Percentiles rank a stretch among this genome's conserved stretches.
Conservation (phyloP, 768 basidiomycete species). For the Melanogaster broomeanus region DNA sequence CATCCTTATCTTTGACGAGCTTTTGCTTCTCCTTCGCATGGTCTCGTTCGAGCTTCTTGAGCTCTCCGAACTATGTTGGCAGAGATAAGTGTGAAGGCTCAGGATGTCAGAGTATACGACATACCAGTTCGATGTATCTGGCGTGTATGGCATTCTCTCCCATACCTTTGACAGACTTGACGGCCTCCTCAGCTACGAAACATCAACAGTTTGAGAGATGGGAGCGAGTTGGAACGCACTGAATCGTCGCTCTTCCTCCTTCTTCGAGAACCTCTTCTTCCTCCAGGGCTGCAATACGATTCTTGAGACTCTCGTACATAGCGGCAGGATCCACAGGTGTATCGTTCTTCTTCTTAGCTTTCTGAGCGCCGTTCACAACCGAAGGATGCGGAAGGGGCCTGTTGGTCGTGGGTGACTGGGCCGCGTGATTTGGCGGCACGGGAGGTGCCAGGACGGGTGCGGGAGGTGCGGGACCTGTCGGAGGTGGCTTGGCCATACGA, state of each 20-base stretch:
- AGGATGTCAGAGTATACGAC: slow-evolving; percentile 25
- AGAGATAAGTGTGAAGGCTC: slow-evolving; percentile 22
- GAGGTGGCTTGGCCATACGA: slow-evolving; percentile 49
- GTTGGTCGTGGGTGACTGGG: slow-evolving; percentile 34
- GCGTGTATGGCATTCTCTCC: slow-evolving; percentile 80
- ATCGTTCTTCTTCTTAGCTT: slow-evolving; percentile 71
- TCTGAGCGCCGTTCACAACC: slow-evolving; percentile 36
- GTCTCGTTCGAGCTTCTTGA: slow-evolving; percentile 84
- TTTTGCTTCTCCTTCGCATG: slow-evolving; percentile 93
- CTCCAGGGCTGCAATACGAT: slow-evolving; percentile 84
- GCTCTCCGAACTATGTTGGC: slow-evolving; percentile 73
- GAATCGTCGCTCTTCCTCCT: slow-evolving; percentile 79
- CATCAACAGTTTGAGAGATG: slow-evolving; percentile 3
- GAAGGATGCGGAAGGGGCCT: slow-evolving; percentile 35
- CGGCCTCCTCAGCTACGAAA: slow-evolving; percentile 78
- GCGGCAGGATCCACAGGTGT: slow-evolving; percentile 75
- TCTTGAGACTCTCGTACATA: slow-evolving; percentile 89
- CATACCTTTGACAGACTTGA: slow-evolving; percentile 81
- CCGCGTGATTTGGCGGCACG: slow-evolving; percentile 48
- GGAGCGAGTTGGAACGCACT: slow-evolving; percentile 46
- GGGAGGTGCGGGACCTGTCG: slow-evolving; percentile 60
- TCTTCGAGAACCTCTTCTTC: slow-evolving; percentile 86
- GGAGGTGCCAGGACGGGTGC: slow-evolving; percentile 61
- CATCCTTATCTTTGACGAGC: slow-evolving; percentile 86
- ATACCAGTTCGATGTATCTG: slow-evolving; percentile 88